Evolutionary conservation across 208 protist genomes (phyloP).

Genomic region (Blechomonas ayalai): DNA sequence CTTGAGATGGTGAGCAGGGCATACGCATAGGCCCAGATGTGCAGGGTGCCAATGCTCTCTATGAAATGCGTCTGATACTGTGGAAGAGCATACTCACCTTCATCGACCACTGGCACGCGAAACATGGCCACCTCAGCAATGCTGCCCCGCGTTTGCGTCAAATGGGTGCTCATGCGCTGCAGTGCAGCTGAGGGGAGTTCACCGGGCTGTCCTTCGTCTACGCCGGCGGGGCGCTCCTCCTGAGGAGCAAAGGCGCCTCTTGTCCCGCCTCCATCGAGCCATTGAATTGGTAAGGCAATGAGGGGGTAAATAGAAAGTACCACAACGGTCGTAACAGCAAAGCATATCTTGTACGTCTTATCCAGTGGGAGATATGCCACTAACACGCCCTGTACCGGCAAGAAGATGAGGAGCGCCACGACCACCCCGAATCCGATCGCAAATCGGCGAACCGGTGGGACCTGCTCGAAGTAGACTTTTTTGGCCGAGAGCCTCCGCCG

Average conservation of each 20-base stretch:
- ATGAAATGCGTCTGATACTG: constrained; percentile 65
- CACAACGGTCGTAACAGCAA: constrained; percentile 31
- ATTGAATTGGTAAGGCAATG: constrained; percentile 47
- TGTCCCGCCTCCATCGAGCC: constrained; percentile 30
- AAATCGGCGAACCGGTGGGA: constrained; percentile 61
- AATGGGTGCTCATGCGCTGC: constrained; percentile 1
- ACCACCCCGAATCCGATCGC: constrained; percentile 49
- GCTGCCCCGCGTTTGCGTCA: constrained; percentile 20
- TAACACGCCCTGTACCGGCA: constrained; percentile 46
- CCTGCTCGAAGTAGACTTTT: constrained; percentile 49
- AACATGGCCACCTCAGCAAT: constrained; percentile 27
- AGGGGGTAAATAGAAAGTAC: constrained; percentile 21
- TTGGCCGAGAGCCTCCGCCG: constrained; percentile 24
- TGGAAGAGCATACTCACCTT: constrained; percentile 49
- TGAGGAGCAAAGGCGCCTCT: constrained; percentile 5
- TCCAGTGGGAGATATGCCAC: constrained; percentile 27
- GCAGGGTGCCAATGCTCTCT: constrained; percentile 27
- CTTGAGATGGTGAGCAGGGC: constrained; percentile 51
- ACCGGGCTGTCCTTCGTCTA: constrained; percentile 3
- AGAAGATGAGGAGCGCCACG: constrained; percentile 44
- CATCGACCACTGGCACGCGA: constrained; percentile 16
- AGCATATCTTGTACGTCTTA: constrained; percentile 14
- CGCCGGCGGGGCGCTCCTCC: background rate
- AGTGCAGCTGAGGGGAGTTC: background rate
- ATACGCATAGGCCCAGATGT: constrained; percentile 51